These are phyloP conservation scores for Rhodomyrtus tomentosa DNA, from an alignment of 345 rosid species.

Conservation along the genomic window DNA sequence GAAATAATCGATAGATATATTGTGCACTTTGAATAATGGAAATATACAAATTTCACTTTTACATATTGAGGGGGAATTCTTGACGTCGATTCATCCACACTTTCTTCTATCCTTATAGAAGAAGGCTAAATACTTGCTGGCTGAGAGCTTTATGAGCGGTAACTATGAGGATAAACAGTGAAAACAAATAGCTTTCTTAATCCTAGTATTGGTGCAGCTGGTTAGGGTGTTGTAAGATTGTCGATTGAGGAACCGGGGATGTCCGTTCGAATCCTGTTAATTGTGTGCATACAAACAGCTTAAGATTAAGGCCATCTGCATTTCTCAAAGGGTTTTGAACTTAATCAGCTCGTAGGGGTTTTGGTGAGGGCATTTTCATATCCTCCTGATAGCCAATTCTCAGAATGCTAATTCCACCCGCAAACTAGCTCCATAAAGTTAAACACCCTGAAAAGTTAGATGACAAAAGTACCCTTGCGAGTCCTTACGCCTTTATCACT, in stretches of 20 bases:
- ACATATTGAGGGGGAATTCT: too few relatives aligned
- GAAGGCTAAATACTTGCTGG: too few relatives aligned
- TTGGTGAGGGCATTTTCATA: neutral
- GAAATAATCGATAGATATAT: neutral
- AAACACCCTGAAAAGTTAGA: neutral
- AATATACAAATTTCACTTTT: neutral
- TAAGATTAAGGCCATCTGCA: too few relatives aligned
- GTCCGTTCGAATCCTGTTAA: neutral
- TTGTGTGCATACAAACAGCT: neutral
- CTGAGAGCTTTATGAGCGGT: too few relatives aligned
- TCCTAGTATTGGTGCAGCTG: neutral
- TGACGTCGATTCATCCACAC: too few relatives aligned
- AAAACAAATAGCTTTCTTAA: neutral
- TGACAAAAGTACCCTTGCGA: neutral
- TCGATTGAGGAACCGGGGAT: neutral
- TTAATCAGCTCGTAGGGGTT: neutral
- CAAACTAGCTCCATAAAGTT: neutral
- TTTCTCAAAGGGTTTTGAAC: neutral
- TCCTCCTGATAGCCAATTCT: neutral
- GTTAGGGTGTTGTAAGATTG: neutral
- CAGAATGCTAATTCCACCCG: neutral
- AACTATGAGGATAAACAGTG: too few relatives aligned
- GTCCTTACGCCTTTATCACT: neutral
- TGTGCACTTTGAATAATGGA: neutral
- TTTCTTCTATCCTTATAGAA: too few relatives aligned